These are phyloP conservation scores for Puccinia novopanici DNA, from an alignment of 1,284 basidiomycete species.

Conservation along the genomic window DNA sequence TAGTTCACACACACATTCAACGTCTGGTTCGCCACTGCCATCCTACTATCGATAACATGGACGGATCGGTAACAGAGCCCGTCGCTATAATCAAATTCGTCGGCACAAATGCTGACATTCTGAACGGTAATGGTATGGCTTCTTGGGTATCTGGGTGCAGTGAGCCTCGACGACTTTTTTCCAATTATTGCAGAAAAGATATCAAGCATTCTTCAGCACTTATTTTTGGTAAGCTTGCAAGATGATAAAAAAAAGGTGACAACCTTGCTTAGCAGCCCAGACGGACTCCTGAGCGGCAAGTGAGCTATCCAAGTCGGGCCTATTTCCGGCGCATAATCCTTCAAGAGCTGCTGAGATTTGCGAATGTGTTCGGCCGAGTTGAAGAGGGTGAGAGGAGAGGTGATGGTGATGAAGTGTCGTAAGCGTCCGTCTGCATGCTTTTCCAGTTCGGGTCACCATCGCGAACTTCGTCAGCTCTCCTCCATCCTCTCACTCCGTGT, in stretches of 20 bases:
- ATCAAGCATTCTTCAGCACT: too few relatives aligned
- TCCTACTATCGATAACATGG: constrained; percentile 60
- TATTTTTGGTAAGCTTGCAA: too few relatives aligned
- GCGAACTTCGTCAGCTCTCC: not conserved
- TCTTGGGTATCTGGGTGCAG: constrained; percentile 63
- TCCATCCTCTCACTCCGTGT: too few relatives aligned
- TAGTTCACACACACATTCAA: constrained; percentile 60
- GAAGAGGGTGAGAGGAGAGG: constrained; percentile 64
- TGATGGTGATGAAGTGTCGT: constrained; percentile 63
- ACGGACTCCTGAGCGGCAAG: constrained; percentile 57
- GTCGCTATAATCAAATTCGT: constrained; percentile 63
- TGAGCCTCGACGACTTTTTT: constrained; percentile 56
- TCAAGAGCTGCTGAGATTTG: constrained; percentile 58
- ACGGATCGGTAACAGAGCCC: constrained; percentile 62
- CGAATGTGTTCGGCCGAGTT: constrained; percentile 60
- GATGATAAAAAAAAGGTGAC: constrained; percentile 49
- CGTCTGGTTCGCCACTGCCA: constrained; percentile 65
- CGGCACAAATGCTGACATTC: constrained; percentile 64
- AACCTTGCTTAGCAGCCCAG: constrained; percentile 62
- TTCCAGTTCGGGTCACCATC: not conserved
- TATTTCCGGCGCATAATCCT: constrained; percentile 58
- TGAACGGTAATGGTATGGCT: constrained; percentile 63
- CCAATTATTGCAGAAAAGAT: too few relatives aligned
- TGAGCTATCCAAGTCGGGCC: constrained; percentile 59
- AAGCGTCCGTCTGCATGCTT: constrained; percentile 60